Evolutionary conservation across 2,329 filamentous ascomycete species (phyloP), one percentile per base, ranked within the genome.

Genomic region (Penicillium palitans): DNA sequence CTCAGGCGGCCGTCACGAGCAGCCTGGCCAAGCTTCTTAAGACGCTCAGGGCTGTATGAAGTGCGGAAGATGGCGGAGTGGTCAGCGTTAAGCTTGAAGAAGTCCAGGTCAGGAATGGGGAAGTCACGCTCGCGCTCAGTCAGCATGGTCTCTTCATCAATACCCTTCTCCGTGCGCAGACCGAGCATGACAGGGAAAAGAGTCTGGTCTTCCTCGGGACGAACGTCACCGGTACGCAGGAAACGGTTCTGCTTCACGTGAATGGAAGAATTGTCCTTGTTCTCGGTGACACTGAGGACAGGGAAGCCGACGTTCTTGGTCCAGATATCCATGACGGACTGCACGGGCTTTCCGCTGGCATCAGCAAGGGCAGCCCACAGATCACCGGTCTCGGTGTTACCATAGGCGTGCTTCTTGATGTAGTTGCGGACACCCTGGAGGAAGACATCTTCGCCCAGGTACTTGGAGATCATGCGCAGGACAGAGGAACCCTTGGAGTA

Each of bases 401-500:
- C 90, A 72, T 95, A 98, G n/a, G 92, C 91, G 73, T 97, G 93
- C 80, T 95, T 96, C 82, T 93, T 96, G 68, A 98, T 85, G 74
- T 98, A 98, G 56, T 86, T 85, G 52, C 92, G 87, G 54, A 98
- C 89, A 71, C 93, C 93, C 74, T 97, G 90, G 72, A 98, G 86
- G 82, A 98, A 98, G 19, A 86, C 83, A 44, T 97, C 91, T 75
- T 98, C 93, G 51, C 93, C 93, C 25, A 98, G 82, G 70, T 96
- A 96, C 65, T 92, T 96, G 21, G 93, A 96, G 65, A 98, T 93
- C 93, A 98, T 98, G 72, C 93, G 90, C 61, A 98, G 83, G 35
- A 98, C 93, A 68, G 92, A 96, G 12, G 93, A 97, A 19, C 93
- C 93, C 80, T 98, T 98, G 56, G 91, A 93, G 78, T 98, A 98